phyloP scores from a whole-genome alignment of 1,139 yeast genomes.

The Zygoascus sp. region DNA sequence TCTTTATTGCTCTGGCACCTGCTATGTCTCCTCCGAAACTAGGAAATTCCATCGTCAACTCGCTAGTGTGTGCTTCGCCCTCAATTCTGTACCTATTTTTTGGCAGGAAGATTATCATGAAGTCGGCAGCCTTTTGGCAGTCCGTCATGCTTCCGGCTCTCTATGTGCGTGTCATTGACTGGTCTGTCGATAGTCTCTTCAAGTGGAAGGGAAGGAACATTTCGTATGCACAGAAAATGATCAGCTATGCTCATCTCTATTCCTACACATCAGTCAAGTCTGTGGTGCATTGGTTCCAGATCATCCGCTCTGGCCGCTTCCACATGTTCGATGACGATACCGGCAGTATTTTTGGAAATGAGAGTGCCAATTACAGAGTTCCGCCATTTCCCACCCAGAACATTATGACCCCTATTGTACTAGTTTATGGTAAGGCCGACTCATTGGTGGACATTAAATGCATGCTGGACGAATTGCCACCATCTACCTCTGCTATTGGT shows the following conservation, averaged over 20 bases:
- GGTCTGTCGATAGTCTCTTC: constrained; percentile 61
- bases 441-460: constrained; percentile 80
- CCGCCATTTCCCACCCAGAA: constrained; percentile 65
- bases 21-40: constrained; percentile 92
- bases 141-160: constrained; percentile 77
- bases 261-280: constrained; percentile 88
- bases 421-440: constrained; percentile 77
- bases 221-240: constrained; percentile 62
- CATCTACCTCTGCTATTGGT: constrained; percentile 37
- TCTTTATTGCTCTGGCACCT: constrained; percentile 80
- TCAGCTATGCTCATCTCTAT: constrained; percentile 78
- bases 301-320: constrained; percentile 70
- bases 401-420: constrained; percentile 63
- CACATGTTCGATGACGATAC: constrained; percentile 78
- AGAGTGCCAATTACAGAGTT: constrained; percentile 44
- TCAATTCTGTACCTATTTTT: constrained; percentile 66
- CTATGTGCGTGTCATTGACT: constrained; percentile 67
- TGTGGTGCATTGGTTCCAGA: constrained; percentile 96
- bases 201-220: constrained; percentile 77
- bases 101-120: constrained; percentile 67
- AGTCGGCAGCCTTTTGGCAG: constrained; percentile 81
- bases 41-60: constrained; percentile 68
- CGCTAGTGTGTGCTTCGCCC: constrained; percentile 76
- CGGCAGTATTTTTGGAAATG: constrained; percentile 25
- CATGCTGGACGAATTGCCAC: constrained; percentile 57